Conservation (phyloP, 2,329 filamentous ascomycete species). For the Chrysosporium keratinophilum region DNA sequence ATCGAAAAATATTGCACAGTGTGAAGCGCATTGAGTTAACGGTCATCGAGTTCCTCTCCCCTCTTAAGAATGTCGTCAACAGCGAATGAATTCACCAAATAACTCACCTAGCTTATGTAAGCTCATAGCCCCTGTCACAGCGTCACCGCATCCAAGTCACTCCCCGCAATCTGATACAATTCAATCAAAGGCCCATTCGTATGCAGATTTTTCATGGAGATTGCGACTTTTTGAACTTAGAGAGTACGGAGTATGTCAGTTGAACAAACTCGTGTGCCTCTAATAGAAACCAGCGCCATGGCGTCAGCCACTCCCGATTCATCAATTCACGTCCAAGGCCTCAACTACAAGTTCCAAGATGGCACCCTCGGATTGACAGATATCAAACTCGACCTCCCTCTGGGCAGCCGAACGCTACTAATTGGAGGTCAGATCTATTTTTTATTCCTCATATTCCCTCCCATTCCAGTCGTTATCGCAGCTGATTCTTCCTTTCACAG, state of each 20-base stretch:
- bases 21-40: conserved; percentile 1
- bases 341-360: conserved; percentile 85
- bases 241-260: neutral
- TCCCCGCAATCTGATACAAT: neutral
- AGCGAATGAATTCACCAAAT: too few relatives aligned
- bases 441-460: neutral
- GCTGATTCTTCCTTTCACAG: conserved; percentile 28
- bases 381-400: conserved; percentile 65
- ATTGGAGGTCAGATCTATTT: conserved; percentile 57
- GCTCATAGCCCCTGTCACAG: too few relatives aligned
- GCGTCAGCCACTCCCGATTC: conserved; percentile 30
- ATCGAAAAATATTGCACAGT: neutral
- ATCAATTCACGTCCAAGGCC: conserved; percentile 60
- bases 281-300: neutral
- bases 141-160: too few relatives aligned
- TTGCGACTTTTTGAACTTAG: too few relatives aligned
- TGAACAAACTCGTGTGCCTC: neutral
- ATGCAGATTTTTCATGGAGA: too few relatives aligned
- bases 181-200: too few relatives aligned
- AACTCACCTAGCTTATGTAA: too few relatives aligned
- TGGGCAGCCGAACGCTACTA: conserved; percentile 75
- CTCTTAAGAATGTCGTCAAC: neutral
- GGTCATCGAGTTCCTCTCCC: neutral
- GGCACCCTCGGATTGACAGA: conserved; percentile 66
- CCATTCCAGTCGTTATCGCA: neutral